phyloP scores from a whole-genome alignment of 2,329 filamentous ascomycete genomes.

The Colletotrichum lindemuthianum region DNA sequence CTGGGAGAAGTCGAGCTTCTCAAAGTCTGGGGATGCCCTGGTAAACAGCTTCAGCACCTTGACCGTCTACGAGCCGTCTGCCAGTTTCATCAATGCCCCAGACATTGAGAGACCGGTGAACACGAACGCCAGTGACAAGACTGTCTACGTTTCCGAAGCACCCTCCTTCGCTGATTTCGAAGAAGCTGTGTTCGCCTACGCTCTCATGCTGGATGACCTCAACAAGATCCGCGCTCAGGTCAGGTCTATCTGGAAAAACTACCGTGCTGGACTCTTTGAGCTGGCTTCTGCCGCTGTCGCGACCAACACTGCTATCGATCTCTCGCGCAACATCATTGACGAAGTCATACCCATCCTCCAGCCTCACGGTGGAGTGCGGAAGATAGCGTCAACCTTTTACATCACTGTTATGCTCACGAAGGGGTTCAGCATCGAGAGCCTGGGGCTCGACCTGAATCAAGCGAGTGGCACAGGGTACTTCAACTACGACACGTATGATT shows the following conservation, averaged over 20 bases:
- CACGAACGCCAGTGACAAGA: background rate
- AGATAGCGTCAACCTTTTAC: too few species aligned
- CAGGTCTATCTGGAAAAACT: slow-evolving; percentile 45
- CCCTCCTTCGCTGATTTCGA: slow-evolving; percentile 45
- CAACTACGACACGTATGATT: too few species aligned
- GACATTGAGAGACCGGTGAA: slow-evolving; percentile 38
- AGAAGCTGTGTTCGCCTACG: slow-evolving; percentile 43
- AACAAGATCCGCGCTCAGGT: slow-evolving; percentile 41
- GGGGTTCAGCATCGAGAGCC: slow-evolving; percentile 11
- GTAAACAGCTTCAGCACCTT: slow-evolving; percentile 49
- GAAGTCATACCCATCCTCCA: slow-evolving; percentile 43
- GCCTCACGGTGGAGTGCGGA: background rate
- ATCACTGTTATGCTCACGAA: too few species aligned
- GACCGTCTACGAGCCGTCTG: slow-evolving; percentile 49
- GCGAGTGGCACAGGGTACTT: too few species aligned
- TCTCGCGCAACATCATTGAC: slow-evolving; percentile 46
- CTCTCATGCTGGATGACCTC: slow-evolving; percentile 44
- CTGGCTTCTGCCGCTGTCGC: slow-evolving; percentile 46
- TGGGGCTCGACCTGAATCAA: too few species aligned
- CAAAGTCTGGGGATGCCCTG: background rate
- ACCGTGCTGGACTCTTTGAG: slow-evolving; percentile 41
- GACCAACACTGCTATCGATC: slow-evolving; percentile 48
- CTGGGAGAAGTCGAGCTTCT: slow-evolving; percentile 2
- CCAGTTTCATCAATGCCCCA: slow-evolving; percentile 47
- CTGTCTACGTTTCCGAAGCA: slow-evolving; percentile 22